phyloP scores from a whole-genome alignment of 73 alveolate genomes.

The Symbiodinium pilosum region DNA sequence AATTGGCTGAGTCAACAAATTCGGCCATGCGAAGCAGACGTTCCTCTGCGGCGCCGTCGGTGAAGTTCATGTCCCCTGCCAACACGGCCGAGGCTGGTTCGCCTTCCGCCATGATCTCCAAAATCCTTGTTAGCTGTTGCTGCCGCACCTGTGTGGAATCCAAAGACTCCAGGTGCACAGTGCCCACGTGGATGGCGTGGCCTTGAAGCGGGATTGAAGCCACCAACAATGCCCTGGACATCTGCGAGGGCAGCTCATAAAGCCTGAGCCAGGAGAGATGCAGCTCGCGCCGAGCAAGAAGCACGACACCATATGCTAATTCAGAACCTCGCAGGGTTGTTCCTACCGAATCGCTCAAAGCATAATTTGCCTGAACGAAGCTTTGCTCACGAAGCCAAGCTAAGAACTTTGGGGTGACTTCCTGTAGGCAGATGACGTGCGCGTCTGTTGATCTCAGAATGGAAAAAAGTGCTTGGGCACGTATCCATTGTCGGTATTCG shows the following conservation, averaged over 20 bases:
- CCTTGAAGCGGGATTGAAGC: not conserved
- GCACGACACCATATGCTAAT: not conserved
- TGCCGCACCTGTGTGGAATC: not conserved
- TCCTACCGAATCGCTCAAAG: not conserved
- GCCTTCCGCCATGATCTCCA: not conserved
- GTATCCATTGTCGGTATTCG: not conserved
- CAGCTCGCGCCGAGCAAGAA: not conserved
- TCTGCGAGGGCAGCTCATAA: constrained; percentile 13
- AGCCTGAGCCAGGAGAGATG: not conserved
- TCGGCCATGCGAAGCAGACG: not conserved
- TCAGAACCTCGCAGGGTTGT: constrained; percentile 37
- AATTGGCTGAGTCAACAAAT: not conserved
- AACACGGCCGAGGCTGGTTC: not conserved
- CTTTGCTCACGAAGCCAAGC: not conserved
- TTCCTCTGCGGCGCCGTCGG: not conserved
- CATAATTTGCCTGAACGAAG: not conserved
- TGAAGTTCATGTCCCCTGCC: not conserved
- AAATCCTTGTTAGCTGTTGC: not conserved
- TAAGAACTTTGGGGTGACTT: constrained; percentile 23
- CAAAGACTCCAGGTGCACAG: constrained; percentile 24
- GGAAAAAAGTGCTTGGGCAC: not conserved
- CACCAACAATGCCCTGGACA: constrained; percentile 24
- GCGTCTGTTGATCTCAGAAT: constrained; percentile 32
- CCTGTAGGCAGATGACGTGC: constrained; percentile 37
- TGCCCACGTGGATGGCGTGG: not conserved